Percentiles rank a stretch among this genome's conserved stretches.
Evolutionary conservation across 495 filamentous ascomycete genomes (phyloP).

Genomic region (Neurospora sp.): DNA sequence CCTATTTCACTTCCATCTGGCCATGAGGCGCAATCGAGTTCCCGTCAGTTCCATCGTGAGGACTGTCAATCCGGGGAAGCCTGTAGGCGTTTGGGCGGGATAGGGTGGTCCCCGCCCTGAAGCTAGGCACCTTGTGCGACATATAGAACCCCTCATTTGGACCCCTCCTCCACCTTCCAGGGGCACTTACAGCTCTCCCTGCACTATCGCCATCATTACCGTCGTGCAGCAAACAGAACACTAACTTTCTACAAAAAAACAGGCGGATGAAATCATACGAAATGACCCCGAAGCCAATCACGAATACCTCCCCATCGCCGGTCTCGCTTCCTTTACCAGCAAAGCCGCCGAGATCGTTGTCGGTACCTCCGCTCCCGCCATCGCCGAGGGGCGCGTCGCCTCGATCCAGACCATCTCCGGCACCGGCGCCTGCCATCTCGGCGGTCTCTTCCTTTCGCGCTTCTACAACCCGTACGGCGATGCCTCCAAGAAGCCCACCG

Average conservation of each 20-base stretch:
- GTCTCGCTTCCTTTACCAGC: slow-evolving; percentile 69
- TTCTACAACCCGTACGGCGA: slow-evolving; percentile 58
- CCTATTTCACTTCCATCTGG: not conserved
- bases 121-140: slow-evolving; percentile 8
- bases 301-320: slow-evolving; percentile 96
- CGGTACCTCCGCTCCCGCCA: slow-evolving; percentile 66
- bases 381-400: slow-evolving; percentile 70
- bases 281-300: slow-evolving; percentile 87
- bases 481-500: slow-evolving; percentile 42
- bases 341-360: slow-evolving; percentile 87
- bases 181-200: slow-evolving; percentile 3
- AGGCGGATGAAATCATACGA: slow-evolving; percentile 84
- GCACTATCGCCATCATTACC: not conserved
- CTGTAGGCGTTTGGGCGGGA: not conserved
- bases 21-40: not conserved
- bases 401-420: slow-evolving; percentile 80
- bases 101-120: slow-evolving; percentile 20
- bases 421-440: slow-evolving; percentile 83
- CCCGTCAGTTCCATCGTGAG: not conserved
- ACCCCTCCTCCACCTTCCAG: not conserved
- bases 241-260: slow-evolving; percentile 12
- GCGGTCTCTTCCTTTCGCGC: slow-evolving; percentile 73
- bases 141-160: not conserved
- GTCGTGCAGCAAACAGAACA: not conserved
- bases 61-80: not conserved